Percentiles rank a stretch among this genome's conserved stretches.
Evolutionary conservation across 164 flowering plant genomes (phyloP).

Genomic region (Chimonanthus salicifolius): DNA sequence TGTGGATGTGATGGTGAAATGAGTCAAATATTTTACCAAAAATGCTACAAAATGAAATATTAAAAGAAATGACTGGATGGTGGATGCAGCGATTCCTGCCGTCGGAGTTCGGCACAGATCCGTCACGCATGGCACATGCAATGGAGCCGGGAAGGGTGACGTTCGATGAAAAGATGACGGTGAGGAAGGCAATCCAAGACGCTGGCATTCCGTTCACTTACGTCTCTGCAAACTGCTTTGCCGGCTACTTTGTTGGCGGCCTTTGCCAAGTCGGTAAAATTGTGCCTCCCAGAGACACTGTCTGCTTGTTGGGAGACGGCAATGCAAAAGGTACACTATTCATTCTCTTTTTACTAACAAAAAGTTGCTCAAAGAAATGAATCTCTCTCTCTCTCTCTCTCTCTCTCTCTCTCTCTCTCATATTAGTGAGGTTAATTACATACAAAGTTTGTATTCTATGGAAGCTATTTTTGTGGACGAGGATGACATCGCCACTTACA

Average conservation of each 20-base stretch:
- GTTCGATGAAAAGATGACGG: slow-evolving; percentile 25
- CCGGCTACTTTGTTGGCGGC: slow-evolving; percentile 18
- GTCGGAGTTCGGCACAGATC: slow-evolving; percentile 22
- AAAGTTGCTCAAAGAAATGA: no score
- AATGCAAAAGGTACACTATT: slow-evolving; percentile 13
- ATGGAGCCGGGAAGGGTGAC: slow-evolving; percentile 20
- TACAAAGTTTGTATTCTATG: background rate
- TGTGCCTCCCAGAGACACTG: slow-evolving; percentile 11
- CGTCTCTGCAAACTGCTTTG: slow-evolving; percentile 25
- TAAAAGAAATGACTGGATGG: background rate
- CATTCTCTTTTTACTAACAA: no score
- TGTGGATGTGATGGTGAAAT: no score
- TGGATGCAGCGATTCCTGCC: slow-evolving; percentile 20
- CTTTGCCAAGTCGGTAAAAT: slow-evolving; percentile 11
- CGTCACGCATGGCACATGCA: slow-evolving; percentile 19
- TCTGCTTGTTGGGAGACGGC: slow-evolving; percentile 15
- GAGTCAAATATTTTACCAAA: no score
- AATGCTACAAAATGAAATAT: no score
- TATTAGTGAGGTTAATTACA: no score
- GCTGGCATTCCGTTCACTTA: slow-evolving; percentile 22
- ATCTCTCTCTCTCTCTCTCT: no score
- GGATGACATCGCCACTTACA: slow-evolving; percentile 59
- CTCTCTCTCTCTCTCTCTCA: no score
- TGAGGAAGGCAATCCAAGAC: slow-evolving; percentile 22
- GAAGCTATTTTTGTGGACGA: slow-evolving; percentile 57